Base-by-base conservation (phyloP, 1,139 yeast genomes). In the Hyphopichia buzzinii region DNA sequence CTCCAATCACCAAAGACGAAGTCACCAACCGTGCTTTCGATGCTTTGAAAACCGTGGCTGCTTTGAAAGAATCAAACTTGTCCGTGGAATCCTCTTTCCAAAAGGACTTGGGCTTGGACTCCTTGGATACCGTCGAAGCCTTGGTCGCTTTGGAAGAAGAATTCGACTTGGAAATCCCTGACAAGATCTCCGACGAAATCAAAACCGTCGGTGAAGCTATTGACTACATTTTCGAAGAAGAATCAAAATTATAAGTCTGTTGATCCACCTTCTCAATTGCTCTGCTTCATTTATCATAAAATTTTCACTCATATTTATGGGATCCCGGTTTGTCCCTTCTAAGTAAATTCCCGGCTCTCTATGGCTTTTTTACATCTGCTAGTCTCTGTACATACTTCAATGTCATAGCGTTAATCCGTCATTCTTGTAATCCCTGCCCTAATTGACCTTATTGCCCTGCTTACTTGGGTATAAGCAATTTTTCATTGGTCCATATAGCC, bases 111-210 rank as follows among this genome's bases (percentile, higher is more conserved):
- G 83, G 83, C n/a, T 64, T 81, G 48, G 87, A 81, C 55, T 81
- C 87, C 5, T 71, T 81, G 46, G 87, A 81, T 51, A 78, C 84
- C 38, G 84, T 81, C 38, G 87, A 81, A 63, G 79, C 84, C 40
- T 67, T 81, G 48, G 86, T 81, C 51, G 84, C 85, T 40, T 76
- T 81, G 53, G 86, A 81, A 64, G 86, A 81, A 64, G 82, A 81
- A 60, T 81, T 81, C 49, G 86, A 80, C 57, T 67, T 80, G 57
- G 85, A 80, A 61, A 76, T 81, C 50, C 83, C 83, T 23, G 87
- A 81, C 60, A 75, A 77, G 57, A 72, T 79, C 42, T 79, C 86
- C 35, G 86, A 81, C 54, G 82, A 79, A 52, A 72, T 81, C 55
- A 79, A 77, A 67, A 78, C 83, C 41, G 82, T 81, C 43, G 83